Base-by-base conservation (phyloP, 768 basidiomycete genomes). In the Lactarius hengduanensis region DNA sequence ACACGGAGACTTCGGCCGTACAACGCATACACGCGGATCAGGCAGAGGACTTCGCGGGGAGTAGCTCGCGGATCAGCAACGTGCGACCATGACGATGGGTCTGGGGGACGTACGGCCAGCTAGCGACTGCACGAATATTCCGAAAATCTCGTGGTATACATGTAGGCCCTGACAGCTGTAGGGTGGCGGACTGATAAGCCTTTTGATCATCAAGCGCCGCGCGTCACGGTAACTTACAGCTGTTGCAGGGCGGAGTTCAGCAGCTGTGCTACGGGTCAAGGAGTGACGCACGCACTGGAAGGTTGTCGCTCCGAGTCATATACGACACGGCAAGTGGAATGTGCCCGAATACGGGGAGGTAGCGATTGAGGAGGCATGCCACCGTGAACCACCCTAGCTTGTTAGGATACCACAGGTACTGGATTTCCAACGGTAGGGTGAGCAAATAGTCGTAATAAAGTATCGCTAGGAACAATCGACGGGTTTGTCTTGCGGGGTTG, bases 331-430 rank as follows among this genome's bases (percentile, higher is more conserved):
- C 70, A 22, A 74, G 62, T 1, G 71, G 72, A 11, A 74, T 66
- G 40, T 72, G 67, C 13, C 78, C 80, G 40, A 82, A 73, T 54
- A 82, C 73, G 1, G 81, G 76, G 38, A 81, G 70, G 62, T 86
- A 86, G 11, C 84, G 81, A 64, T 83, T 83, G 47, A 83, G 60
- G 53, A 83, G 79, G 71, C 84, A 84, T 70, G 79, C 77, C 26
- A 77, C 76, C 2, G 82, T 76, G 57, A 80, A 79, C 22, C 71
- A 69, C 2, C 72, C 74, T 63, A 77, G 80, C 3, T 76, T 78
- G 55, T 76, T 74, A 50, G 66, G 66, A 61, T 72, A 72, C 84
- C 84, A 86, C 6, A 85, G 71, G 54, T 77, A 78, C 20, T 72
- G 70, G 50, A 82, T 70, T 69, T 85, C 83, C 36, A 70, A 70